Base-by-base conservation (phyloP, 2,329 filamentous ascomycete species). In the Alternaria atra region DNA sequence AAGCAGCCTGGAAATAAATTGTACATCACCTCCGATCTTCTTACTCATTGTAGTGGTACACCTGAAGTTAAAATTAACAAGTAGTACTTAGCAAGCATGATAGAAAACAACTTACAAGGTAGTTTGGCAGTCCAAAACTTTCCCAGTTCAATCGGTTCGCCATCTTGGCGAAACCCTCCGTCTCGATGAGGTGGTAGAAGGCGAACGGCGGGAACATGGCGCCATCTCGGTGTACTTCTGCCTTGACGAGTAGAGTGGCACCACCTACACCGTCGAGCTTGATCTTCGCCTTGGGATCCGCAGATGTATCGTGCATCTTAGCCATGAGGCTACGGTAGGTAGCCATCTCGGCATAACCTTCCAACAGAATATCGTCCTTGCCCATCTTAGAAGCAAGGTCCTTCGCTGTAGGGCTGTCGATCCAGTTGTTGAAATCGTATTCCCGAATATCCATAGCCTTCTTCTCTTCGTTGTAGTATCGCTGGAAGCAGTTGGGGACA, bases 391-490 rank as follows among this genome's bases (percentile, higher is more conserved):
- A 82, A 2, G 87, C 94, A 65, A 99, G 82, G 35, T 91, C 85
- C 74, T 90, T 86, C 1, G 95, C 94, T 2, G 86, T 90, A 1
- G 90, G 86, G 75, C 92, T 97, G 76, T 99, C 95, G 73, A 94
- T 89, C 95, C 95, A 99, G 77, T 91, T 97, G 82, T 99, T 99
- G 85, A 90, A 98, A 81, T 99, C 95, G 78, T 99, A 99, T 0
- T 94, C 89, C 5, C 95, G 88, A 74, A 94, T 88, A 43, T 89
- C 88, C 82, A 87, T 87, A 66, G 88, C 84, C 73, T 90, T 90
- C 52, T 86, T 89, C 65, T 97, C 90, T 47, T 86, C 86, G 81
- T 85, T 80, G 70, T 81, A 83, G 70, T 88, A 98, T 65, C 91
- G 85, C 81, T 99, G 95, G 84, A 91, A 97, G 84, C 94, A 98